Evolutionary conservation across 495 filamentous ascomycete genomes (phyloP).

Genomic region (Chaetomidium leptoderma): DNA sequence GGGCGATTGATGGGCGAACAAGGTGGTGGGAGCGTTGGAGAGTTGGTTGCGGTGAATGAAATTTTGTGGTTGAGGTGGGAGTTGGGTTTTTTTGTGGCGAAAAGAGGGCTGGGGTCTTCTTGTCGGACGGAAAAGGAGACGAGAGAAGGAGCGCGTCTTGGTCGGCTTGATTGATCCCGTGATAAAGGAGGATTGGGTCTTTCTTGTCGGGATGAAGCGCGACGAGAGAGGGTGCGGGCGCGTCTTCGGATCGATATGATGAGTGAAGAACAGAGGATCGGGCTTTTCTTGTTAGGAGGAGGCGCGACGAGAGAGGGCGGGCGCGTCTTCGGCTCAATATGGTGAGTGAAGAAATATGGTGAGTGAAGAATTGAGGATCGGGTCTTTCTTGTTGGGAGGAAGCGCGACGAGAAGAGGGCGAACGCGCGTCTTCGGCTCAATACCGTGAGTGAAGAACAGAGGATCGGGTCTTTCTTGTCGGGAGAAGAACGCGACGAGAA

Average conservation of each 20-base stretch:
- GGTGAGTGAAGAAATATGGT: too few relatives aligned
- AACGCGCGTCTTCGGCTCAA: too few relatives aligned
- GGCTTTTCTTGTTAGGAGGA: background rate
- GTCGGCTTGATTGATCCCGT: background rate
- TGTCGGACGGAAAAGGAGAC: background rate
- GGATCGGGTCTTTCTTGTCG: background rate
- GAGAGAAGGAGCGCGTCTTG: background rate
- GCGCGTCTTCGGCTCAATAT: too few relatives aligned
- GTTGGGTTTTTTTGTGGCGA: background rate
- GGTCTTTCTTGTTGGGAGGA: background rate
- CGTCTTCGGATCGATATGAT: too few relatives aligned
- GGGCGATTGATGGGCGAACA: background rate
- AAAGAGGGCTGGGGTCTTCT: background rate
- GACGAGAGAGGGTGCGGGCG: too few relatives aligned
- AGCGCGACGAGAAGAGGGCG: background rate
- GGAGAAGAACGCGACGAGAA: background rate
- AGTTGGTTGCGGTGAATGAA: background rate
- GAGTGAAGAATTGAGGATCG: background rate
- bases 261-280: too few relatives aligned
- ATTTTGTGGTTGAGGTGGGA: background rate
- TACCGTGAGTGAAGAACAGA: too few relatives aligned
- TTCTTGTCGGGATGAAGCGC: too few relatives aligned
- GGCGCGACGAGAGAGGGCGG: too few relatives aligned
- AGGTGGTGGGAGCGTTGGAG: background rate
- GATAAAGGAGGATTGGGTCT: background rate